A percentile compares a stretch with the other conserved stretches of the same genome.
Evolutionary conservation across 805 yeast genomes (phyloP).

Genomic region (Candida manassasensis): DNA sequence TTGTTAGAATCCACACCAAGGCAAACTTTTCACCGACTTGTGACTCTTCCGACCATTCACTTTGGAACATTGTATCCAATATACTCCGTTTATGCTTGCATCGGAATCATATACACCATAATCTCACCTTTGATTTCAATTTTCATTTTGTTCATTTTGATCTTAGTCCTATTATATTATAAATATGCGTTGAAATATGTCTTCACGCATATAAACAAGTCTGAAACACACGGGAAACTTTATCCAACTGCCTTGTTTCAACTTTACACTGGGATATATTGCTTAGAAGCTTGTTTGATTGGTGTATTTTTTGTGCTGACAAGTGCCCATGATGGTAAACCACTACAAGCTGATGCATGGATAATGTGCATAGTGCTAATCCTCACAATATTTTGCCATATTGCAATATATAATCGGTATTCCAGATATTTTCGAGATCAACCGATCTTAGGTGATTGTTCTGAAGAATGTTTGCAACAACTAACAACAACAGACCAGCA

Average conservation of each 20-base stretch:
- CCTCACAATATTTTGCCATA: constrained; percentile 55
- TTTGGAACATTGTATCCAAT: constrained; percentile 83
- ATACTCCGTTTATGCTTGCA: constrained; percentile 71
- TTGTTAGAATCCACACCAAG: constrained; percentile 59
- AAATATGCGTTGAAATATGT: constrained; percentile 64
- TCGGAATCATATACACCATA: constrained; percentile 72
- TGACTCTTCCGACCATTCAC: constrained; percentile 41
- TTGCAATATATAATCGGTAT: constrained; percentile 43
- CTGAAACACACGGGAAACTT: constrained; percentile 65
- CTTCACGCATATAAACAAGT: constrained; percentile 44
- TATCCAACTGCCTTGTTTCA: constrained; percentile 76
- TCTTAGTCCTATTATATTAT: constrained; percentile 55
- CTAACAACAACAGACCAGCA: neutral
- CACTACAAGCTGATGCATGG: constrained; percentile 45
- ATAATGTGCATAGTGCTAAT: constrained; percentile 49
- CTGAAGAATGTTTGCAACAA: neutral
- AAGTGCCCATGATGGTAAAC: constrained; percentile 40
- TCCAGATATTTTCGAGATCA: constrained; percentile 23
- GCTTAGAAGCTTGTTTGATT: constrained; percentile 70
- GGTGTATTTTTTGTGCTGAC: constrained; percentile 69
- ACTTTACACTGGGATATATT: constrained; percentile 75
- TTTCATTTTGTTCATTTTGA: constrained; percentile 53
- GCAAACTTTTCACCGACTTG: constrained; percentile 41
- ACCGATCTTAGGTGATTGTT: constrained; percentile 22
- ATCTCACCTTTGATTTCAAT: constrained; percentile 74